These are phyloP conservation scores for Saccharum spontaneum DNA, from an alignment of 176 grass and related monocot genomes.

Conservation along the genomic window DNA sequence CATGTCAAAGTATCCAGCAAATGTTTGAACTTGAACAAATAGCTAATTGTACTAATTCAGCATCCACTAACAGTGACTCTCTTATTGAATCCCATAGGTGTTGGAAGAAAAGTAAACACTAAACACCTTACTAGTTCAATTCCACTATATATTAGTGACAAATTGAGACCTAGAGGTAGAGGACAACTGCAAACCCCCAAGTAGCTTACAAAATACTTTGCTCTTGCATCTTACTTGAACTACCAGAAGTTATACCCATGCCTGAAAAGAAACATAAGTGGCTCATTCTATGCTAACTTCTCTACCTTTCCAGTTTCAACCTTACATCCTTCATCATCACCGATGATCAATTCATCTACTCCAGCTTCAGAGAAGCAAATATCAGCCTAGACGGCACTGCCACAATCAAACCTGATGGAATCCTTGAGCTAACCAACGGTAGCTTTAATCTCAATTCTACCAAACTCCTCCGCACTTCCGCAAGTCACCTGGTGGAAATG, in stretches of 20 bases:
- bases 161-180: not conserved
- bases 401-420: slow-evolving; percentile 6
- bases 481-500: not conserved
- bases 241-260: not conserved
- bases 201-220: not conserved
- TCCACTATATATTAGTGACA: not conserved
- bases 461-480: slow-evolving; percentile 17
- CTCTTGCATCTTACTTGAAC: not conserved
- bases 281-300: not conserved
- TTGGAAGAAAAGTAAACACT: not conserved
- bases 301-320: not conserved
- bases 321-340: not conserved
- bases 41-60: not conserved
- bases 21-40: not conserved
- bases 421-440: slow-evolving; percentile 32
- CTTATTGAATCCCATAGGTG: not conserved
- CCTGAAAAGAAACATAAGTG: not conserved
- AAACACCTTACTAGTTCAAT: not conserved
- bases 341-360: not conserved
- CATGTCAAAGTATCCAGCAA: not conserved
- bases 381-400: slow-evolving; percentile 1
- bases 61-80: not conserved
- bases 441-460: slow-evolving; percentile 12
- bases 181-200: not conserved
- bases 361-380: not conserved